Percentiles rank a stretch among this genome's conserved stretches.
Evolutionary conservation across 225 moss, liverwort and hornwort genomes (phyloP).

Genomic region (Takakia lepidozioides): DNA sequence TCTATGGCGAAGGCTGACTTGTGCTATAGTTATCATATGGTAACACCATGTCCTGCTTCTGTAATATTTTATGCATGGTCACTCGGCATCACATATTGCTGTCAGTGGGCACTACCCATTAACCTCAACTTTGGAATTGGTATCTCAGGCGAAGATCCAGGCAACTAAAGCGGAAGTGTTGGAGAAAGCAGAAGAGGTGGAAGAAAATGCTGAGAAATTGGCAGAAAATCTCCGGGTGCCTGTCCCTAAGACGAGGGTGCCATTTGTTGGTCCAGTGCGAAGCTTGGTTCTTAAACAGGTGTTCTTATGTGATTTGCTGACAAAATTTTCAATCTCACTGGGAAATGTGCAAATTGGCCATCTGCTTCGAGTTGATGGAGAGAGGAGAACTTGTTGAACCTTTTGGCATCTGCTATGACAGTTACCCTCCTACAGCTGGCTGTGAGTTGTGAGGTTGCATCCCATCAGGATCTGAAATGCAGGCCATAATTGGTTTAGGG

Average conservation of each 20-base stretch:
- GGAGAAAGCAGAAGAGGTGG: slow-evolving; percentile 12
- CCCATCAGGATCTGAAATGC: no score
- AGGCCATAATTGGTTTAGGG: no score
- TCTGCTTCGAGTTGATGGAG: neutral
- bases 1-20: neutral
- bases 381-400: neutral
- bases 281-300: slow-evolving; percentile 87
- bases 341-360: no score
- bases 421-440: no score
- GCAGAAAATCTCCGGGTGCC: slow-evolving; percentile 62
- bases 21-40: neutral
- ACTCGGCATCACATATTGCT: neutral
- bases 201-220: slow-evolving; percentile 41
- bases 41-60: neutral
- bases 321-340: no score
- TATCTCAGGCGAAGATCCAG: slow-evolving; percentile 18
- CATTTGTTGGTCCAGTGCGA: slow-evolving; percentile 51
- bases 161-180: slow-evolving; percentile 11
- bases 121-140: neutral
- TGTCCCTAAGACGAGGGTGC: slow-evolving; percentile 46
- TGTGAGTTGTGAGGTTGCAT: no score
- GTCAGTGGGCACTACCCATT: neutral
- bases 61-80: no score
- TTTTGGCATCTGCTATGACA: neutral
- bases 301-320: neutral